Base-by-base conservation (phyloP, 352 stramenopile species). In the Globisporangium carolinianum region DNA sequence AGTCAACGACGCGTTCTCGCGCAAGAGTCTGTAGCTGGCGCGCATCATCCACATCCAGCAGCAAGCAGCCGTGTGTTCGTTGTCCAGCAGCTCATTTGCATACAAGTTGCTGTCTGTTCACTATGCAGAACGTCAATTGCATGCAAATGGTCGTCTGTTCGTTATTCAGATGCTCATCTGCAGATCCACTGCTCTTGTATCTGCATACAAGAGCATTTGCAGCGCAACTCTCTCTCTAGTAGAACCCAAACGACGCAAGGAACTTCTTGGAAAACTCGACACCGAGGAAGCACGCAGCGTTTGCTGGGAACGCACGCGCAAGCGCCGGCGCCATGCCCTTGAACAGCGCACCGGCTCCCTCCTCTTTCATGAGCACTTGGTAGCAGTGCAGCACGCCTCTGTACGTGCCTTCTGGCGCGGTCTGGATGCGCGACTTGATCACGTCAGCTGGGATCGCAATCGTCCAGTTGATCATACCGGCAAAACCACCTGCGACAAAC, bases 351-450 rank as follows among this genome's bases (percentile, higher is more conserved):
- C 71, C 85, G 45, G 86, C 69, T 45, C 96, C 96, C 65, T 99
- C 96, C 61, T 98, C 74, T 63, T 94, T 96, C 67, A 98, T 95
- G 15, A 99, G 72, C 57, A 97, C 79, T 62, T 91, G 73, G 68
- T 91, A 92, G 54, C 97, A 97, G 68, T 98, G 89, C 51, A 75
- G 47, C 37, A 98, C 82, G 48, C 92, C 89, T 35, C 72, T 86
- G 74, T 98, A 98, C 51, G 83, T 98, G 41, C 95, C 95, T 48
- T 98, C 95, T 12, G 95, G 92, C 14, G 95, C 95, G 0, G 95
- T 97, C 75, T 99, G 96, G 69, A 96, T 98, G 65, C 95, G 82
- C 47, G 86, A 98, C 79, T 99, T 99, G 65, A 99, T 75, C 42
- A 98, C 91, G 76, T 99, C 96, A 1, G 94, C 76, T 35, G 96